These are phyloP conservation scores for Rosa rugosa DNA, from an alignment of 306 rosid species.

Conservation along the genomic window DNA sequence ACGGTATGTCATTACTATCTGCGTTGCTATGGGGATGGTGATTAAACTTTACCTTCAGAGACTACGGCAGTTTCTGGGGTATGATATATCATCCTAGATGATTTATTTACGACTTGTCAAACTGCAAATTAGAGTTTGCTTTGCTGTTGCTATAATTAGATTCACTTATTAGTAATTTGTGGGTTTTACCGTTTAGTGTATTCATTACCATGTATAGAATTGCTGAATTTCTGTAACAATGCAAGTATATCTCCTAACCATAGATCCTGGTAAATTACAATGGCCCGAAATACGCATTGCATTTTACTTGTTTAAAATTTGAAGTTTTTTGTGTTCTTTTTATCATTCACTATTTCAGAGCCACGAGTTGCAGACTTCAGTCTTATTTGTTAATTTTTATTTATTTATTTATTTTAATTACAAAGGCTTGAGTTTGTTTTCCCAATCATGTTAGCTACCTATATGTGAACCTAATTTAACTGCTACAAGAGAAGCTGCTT, in stretches of 20 bases:
- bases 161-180: background rate
- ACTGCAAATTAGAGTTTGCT: background rate
- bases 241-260: background rate
- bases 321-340: background rate
- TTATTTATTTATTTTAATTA: background rate
- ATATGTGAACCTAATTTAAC: background rate
- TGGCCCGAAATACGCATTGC: background rate
- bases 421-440: background rate
- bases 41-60: background rate
- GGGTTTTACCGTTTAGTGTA: background rate
- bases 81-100: background rate
- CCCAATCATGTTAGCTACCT: background rate
- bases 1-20: conserved; percentile 57
- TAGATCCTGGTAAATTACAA: background rate
- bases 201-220: background rate
- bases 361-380: too few relatives aligned
- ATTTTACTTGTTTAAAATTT: background rate
- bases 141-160: background rate
- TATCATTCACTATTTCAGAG: background rate
- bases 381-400: too few relatives aligned
- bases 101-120: too few relatives aligned
- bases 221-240: background rate
- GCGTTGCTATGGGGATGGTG: background rate
- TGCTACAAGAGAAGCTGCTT: background rate
- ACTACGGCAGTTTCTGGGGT: background rate